phyloP scores from a whole-genome alignment of 140 eudicot genomes.

The Stevia rebaudiana region DNA sequence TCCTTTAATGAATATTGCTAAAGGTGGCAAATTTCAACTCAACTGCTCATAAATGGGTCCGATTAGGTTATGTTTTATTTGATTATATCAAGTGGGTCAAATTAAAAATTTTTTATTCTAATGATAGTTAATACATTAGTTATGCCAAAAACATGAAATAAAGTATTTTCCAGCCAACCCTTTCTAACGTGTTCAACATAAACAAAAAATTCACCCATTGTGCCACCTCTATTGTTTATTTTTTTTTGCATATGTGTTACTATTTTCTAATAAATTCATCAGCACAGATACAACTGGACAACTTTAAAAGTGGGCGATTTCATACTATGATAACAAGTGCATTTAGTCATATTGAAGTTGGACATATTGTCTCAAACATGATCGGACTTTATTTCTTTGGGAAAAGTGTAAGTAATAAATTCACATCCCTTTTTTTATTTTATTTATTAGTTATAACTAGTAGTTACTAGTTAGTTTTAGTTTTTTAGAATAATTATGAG shows the following conservation, averaged over 20 bases:
- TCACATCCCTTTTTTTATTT: constrained; percentile 1
- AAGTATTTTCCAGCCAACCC: background rate
- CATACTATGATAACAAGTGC: constrained; percentile 83
- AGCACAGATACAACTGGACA: constrained; percentile 67
- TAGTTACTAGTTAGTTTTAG: background rate
- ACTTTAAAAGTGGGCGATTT: constrained; percentile 54
- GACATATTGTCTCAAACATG: constrained; percentile 73
- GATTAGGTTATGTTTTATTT: background rate
- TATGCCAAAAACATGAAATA: background rate
- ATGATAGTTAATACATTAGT: background rate
- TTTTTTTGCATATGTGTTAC: background rate
- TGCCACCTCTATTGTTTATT: background rate
- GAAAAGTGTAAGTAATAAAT: constrained; percentile 66
- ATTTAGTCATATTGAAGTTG: constrained; percentile 61
- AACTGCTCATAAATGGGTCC: background rate
- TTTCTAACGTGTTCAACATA: background rate
- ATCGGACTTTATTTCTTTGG: constrained; percentile 86
- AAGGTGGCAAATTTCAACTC: background rate
- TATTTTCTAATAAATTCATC: constrained; percentile 4
- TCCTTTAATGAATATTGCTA: background rate
- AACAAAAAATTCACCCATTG: background rate
- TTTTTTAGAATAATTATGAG: background rate
- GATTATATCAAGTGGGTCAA: background rate
- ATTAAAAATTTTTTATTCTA: too few species aligned
- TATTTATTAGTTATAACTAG: background rate